Base-by-base conservation (phyloP, 2,329 filamentous ascomycete genomes). In the Fusarium duplospermum region DNA sequence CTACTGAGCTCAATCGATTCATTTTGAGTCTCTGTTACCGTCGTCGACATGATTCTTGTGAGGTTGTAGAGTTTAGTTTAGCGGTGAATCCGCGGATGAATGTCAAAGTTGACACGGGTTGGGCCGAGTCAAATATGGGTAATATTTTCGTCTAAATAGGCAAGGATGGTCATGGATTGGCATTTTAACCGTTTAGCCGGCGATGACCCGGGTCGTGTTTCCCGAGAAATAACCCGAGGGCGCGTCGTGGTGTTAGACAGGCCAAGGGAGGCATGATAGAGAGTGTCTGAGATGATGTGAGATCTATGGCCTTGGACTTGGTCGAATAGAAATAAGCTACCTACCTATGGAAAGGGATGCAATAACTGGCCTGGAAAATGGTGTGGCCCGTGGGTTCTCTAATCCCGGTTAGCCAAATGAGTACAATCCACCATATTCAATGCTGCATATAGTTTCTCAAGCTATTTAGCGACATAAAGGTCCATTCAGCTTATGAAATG, bases 1-100 rank as follows among this genome's bases (percentile, higher is more conserved):
- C 59, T 62, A 4, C 33, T 60, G 2, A 75, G 72, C 64, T 75
- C 72, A 27, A 75, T 64, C 0, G 66, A 35, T 33, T 75, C 70
- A 3, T 62, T 64, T 0, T 33, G 66, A 24, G 70, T 75, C 4
- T 75, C 72, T 0, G 62, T 75, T 2, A 45, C 35, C 6, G 65
- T 67, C 2, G 59, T 62, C n/a, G 72, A 75, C 72, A 75, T 75
- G 33, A 3, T 20, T 31, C 20, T 31, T 31, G n/a, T 45, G 4
- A 29, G 18, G 50, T 20, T 54, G 50, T 4, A 31, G 22, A 27
- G 33, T 50, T 42, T 24, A 50, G 40, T 6, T 33, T 22, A 16
- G 31, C 13, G 16, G 29, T 45, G 42, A 45, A 45, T 24, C 16
- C 4, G 16, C 24, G 40, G 42, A 3, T 5, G n/a, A 45, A 29